Evolutionary conservation across 164 flowering plant species (phyloP), one percentile per base, ranked within the genome.

Genomic region (Aristolochia fimbriata): DNA sequence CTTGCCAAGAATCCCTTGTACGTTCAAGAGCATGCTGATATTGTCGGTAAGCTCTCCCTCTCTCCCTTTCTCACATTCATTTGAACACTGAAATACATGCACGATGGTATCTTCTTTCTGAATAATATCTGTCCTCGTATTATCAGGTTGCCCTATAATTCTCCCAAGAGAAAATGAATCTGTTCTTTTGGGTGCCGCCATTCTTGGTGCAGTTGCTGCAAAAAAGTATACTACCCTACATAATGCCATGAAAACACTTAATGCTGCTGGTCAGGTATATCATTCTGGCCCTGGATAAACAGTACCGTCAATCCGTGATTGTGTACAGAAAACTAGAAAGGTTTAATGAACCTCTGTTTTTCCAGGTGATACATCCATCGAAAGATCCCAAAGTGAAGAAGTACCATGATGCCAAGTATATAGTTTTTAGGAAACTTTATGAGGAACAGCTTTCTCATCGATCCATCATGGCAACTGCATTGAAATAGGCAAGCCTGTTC

Each of bases 131-230:
- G 12, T 59, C 20, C 31, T 20, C 50, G 8, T 3, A 63, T 46
- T 30, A 30, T 16, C 78, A 92, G 98, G 98, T 68, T 88, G 75
- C 67, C 80, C 90, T 17, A 86, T 93, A 21, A 71, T 85, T 76
- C 88, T 90, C 64, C 98, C 98, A 15, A 74, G 90, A 58, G 97
- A 93, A 68, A 85, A 72, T 58, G 96, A 92, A 59, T 80, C 96
- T 58, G 94, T 89, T 33, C 87, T 92, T 17, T 68, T 92, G 68
- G 98, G 98, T 64, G 93, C 98, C 68, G 88, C 98, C 52, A 92
- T 92, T 71, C 86, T 92, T 52, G 98, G 98, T 61, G 82, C 96
- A 63, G 97, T 92, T 68, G 95, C 96, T 62, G 81, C 93, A 24
- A 88, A 83, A 80, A 84, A 79, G 47, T 85, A 84, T 69, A 27